Base-by-base conservation (phyloP, 176 grass and related monocot species). In the Musa itinerans region DNA sequence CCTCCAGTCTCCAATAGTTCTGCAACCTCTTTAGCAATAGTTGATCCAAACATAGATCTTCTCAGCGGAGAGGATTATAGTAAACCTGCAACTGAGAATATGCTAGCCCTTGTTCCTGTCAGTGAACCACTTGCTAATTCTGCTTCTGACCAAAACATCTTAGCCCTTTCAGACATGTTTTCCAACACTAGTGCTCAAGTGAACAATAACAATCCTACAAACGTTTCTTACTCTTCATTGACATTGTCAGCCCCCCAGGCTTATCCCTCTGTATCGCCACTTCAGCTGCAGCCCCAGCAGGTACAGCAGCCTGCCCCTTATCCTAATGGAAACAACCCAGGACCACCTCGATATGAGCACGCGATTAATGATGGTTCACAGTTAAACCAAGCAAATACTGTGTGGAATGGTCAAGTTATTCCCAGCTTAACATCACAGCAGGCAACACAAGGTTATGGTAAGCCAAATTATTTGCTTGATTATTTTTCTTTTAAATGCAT, bases 161-260 rank as follows among this genome's bases (percentile, higher is more conserved):
- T 94, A 71, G 88, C 88, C 63, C 83, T 94, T 56, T 80, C 84
- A 34, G 88, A 99, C 78, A 99, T 99, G 88, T 99, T 99, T 84
- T 68, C 89, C 26, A 78, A 89, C 52, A 91, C 80, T 54, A 82
- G 52, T 72, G 55, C 81, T 58, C 76, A 74, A 75, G 86, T 43
- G 78, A 94, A 62, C 50, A 89, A 81, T 82, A 80, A 82, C 26
- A 82, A 74, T 74, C 65, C 43, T 76, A 22, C 73, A 2, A 88
- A 57, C 78, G 71, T 73, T 58, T 75, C 65, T 57, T 49, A 82
- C 87, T 62, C 71, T 56, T 78, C 73, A 70, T 79, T 88, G 58
- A 73, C 56, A 82, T 71, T 86, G 67, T 76, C 62, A 78, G 76
- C 84, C 69, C 64, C 82, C 81, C 90, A 81, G 75, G 29, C 86